Conservation (phyloP, 1,284 basidiomycete genomes). For the Taiwanofungus camphoratus region DNA sequence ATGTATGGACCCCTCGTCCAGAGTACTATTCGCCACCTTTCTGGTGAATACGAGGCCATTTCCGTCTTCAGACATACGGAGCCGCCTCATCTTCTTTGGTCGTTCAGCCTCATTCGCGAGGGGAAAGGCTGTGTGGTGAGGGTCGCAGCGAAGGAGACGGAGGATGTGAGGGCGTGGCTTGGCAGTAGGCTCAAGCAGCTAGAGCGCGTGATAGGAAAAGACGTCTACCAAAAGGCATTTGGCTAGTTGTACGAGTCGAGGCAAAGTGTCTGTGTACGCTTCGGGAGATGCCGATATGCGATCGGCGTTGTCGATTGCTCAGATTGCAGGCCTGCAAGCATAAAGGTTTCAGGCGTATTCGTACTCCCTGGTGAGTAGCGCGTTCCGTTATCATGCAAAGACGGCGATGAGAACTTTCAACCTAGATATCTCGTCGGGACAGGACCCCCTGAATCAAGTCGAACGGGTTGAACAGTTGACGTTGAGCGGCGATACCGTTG, state of each 20-base stretch:
- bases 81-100: conserved; percentile 71
- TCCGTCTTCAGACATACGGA: conserved; percentile 52
- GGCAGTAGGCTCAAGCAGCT: conserved; percentile 43
- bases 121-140: conserved; percentile 55
- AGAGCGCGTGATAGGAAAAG: conserved; percentile 51
- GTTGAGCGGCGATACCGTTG: too few relatives aligned
- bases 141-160: conserved; percentile 67
- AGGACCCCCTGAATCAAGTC: too few relatives aligned
- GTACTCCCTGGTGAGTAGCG: too few relatives aligned
- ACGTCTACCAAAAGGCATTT: conserved; percentile 63
- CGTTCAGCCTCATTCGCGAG: conserved; percentile 50
- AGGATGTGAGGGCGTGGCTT: conserved; percentile 70
- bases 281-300: too few relatives aligned
- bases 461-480: too few relatives aligned
- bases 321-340: background rate
- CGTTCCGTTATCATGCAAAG: too few relatives aligned
- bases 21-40: conserved; percentile 40
- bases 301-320: too few relatives aligned
- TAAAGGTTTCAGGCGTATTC: background rate
- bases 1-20: conserved; percentile 61
- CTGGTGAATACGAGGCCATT: conserved; percentile 45
- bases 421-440: too few relatives aligned
- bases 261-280: too few relatives aligned
- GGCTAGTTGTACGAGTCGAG: too few relatives aligned
- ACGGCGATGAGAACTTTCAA: too few relatives aligned